phyloP scores from a whole-genome alignment of 352 stramenopile genomes.

The Pythium guiyangense region DNA sequence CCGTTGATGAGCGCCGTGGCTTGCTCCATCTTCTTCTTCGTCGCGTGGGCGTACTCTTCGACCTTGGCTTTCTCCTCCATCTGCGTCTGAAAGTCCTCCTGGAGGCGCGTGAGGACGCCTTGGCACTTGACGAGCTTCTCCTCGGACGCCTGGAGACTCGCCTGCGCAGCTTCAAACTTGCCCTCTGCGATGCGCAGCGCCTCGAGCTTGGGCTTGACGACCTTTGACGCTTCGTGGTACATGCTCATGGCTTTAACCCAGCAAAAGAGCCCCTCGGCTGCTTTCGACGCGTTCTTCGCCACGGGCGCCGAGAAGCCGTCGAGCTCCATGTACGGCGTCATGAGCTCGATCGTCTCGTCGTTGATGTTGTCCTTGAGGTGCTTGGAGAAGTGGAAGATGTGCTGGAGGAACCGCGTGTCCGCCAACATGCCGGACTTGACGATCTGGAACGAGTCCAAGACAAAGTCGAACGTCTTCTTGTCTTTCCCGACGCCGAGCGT shows the following conservation, averaged over 20 bases:
- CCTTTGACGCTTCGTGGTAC: constrained; percentile 90
- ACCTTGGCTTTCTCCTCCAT: constrained; percentile 86
- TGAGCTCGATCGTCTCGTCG: constrained; percentile 91
- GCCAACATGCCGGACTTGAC: constrained; percentile 83
- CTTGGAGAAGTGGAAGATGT: constrained; percentile 90
- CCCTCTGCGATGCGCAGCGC: constrained; percentile 86
- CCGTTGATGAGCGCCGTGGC: constrained; percentile 86
- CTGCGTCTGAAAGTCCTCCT: constrained; percentile 86
- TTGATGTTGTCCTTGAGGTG: constrained; percentile 92
- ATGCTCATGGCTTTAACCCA: constrained; percentile 90
- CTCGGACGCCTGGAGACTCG: constrained; percentile 60
- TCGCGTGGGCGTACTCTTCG: constrained; percentile 79
- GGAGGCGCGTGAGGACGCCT: constrained; percentile 53
- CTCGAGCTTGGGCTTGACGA: constrained; percentile 93
- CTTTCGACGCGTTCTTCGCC: constrained; percentile 87
- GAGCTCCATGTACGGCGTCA: constrained; percentile 88
- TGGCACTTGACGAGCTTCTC: constrained; percentile 72
- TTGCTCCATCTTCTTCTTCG: constrained; percentile 89
- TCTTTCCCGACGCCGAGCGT: constrained; percentile 82
- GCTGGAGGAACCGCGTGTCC: constrained; percentile 85
- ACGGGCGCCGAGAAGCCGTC: constrained; percentile 74
- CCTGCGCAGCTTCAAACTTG: constrained; percentile 80
- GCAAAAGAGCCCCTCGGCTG: constrained; percentile 86
- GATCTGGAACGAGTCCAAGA: constrained; percentile 85
- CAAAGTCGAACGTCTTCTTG: constrained; percentile 82